Percentiles rank a stretch among this genome's conserved stretches.
These are phyloP conservation scores for Trichosporon inkin DNA, from an alignment of 1,284 basidiomycete genomes.

Conservation along the genomic window DNA sequence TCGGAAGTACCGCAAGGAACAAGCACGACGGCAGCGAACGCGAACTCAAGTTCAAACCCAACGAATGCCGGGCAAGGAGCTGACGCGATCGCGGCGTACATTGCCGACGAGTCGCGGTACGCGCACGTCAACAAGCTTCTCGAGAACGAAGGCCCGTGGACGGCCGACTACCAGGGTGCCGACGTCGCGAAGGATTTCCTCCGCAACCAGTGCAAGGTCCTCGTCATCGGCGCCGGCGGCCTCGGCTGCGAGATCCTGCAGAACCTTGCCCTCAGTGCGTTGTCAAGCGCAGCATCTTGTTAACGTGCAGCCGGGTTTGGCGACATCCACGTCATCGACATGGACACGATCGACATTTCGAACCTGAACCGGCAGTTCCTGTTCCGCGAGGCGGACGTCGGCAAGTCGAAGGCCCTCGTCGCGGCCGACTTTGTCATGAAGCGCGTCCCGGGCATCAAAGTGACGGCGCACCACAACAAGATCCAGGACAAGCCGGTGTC, in stretches of 20 bases:
- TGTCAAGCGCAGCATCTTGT: neutral
- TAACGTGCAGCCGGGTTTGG: slow-evolving; percentile 72
- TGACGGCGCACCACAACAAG: slow-evolving; percentile 95
- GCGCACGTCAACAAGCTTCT: slow-evolving; percentile 40
- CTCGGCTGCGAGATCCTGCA: slow-evolving; percentile 92
- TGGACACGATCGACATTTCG: slow-evolving; percentile 99
- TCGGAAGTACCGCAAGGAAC: too few relatives aligned
- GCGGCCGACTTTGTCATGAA: slow-evolving; percentile 95
- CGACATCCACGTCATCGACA: slow-evolving; percentile 98
- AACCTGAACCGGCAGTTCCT: slow-evolving; percentile 98
- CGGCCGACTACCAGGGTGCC: slow-evolving; percentile 38
- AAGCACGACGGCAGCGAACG: neutral
- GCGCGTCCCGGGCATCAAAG: slow-evolving; percentile 85
- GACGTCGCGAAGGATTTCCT: slow-evolving; percentile 73
- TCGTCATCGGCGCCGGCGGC: slow-evolving; percentile 95
- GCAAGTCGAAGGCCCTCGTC: slow-evolving; percentile 85
- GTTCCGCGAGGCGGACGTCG: slow-evolving; percentile 81
- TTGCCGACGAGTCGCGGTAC: slow-evolving; percentile 32
- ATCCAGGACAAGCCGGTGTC: slow-evolving; percentile 96
- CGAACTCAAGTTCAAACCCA: neutral
- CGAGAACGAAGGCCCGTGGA: slow-evolving; percentile 46
- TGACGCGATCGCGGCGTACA: slow-evolving; percentile 17
- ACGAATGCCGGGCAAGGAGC: neutral
- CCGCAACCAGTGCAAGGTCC: slow-evolving; percentile 76
- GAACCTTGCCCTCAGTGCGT: slow-evolving; percentile 69